These are phyloP conservation scores for Neurospora tetraspora DNA, from an alignment of 495 filamentous ascomycete species.

Conservation along the genomic window DNA sequence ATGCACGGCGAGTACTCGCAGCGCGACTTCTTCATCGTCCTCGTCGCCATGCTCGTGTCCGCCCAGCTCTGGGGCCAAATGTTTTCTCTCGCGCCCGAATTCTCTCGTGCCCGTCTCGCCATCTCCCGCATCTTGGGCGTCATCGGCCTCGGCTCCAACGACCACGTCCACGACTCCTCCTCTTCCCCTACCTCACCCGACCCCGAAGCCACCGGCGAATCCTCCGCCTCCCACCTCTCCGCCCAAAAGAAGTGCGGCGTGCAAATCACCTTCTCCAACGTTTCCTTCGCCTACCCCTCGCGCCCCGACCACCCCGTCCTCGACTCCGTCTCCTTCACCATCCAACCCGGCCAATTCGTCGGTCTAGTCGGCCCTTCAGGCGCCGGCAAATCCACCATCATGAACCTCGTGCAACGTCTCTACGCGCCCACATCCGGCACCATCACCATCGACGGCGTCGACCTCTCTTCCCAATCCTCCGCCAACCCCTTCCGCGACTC, in stretches of 20 bases:
- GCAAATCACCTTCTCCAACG: constrained; percentile 42
- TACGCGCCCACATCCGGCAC: constrained; percentile 45
- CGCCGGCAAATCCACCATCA: constrained; percentile 62
- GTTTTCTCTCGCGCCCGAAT: constrained; percentile 20
- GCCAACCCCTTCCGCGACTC: constrained; percentile 35
- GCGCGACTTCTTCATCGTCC: constrained; percentile 74
- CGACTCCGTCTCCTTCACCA: constrained; percentile 37
- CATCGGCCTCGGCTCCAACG: constrained; percentile 5
- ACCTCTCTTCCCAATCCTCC: constrained; percentile 27
- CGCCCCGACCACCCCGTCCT: constrained; percentile 44
- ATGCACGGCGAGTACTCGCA: constrained; percentile 52
- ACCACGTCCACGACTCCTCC: background rate
- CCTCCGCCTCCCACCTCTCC: constrained; percentile 39
- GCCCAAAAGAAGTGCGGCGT: constrained; percentile 37
- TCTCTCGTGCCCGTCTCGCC: constrained; percentile 15
- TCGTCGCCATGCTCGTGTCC: constrained; percentile 32
- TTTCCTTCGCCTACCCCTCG: constrained; percentile 49
- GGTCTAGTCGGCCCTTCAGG: constrained; percentile 62
- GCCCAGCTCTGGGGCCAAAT: constrained; percentile 22
- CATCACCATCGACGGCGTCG: constrained; percentile 40
- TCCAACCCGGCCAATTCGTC: constrained; percentile 53
- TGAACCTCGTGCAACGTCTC: constrained; percentile 53
- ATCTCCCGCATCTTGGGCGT: constrained; percentile 10
- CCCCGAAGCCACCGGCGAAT: constrained; percentile 45
- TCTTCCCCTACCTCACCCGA: background rate